These are phyloP conservation scores for Mrakia frigida DNA, from an alignment of 768 basidiomycete species.

Conservation along the genomic window DNA sequence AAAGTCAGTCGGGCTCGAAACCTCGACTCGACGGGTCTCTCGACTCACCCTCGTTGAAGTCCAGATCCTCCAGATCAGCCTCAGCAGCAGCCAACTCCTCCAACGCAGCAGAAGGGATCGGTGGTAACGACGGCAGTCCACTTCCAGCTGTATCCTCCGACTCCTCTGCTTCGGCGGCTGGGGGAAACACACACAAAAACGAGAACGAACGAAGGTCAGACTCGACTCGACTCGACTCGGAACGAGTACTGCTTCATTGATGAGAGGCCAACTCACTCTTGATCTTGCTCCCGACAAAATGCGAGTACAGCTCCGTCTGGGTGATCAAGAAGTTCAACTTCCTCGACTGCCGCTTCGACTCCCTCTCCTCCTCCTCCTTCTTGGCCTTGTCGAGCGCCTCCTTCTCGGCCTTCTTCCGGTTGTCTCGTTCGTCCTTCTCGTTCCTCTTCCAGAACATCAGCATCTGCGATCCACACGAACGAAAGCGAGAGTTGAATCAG, in stretches of 20 bases:
- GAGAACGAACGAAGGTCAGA: constrained; percentile 6
- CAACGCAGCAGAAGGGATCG: constrained; percentile 15
- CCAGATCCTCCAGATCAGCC: constrained; percentile 61
- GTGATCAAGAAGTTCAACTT: constrained; percentile 98
- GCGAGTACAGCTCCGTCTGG: constrained; percentile 96
- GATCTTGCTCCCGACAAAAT: constrained; percentile 94
- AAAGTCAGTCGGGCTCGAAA: not conserved
- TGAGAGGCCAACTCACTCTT: constrained; percentile 40
- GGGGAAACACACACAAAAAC: not conserved
- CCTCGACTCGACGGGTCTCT: constrained; percentile 18
- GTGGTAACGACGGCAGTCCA: constrained; percentile 23
- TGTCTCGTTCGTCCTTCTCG: constrained; percentile 90
- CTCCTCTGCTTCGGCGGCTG: constrained; percentile 45
- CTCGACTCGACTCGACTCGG: not conserved
- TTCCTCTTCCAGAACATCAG: constrained; percentile 97
- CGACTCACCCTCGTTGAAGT: constrained; percentile 80
- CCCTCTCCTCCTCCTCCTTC: constrained; percentile 86
- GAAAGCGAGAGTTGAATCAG: not conserved
- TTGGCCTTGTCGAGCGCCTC: constrained; percentile 83
- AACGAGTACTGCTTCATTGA: no score
- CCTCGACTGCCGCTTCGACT: constrained; percentile 85
- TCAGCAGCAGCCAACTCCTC: constrained; percentile 49
- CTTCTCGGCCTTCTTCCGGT: constrained; percentile 87
- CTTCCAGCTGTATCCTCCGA: constrained; percentile 38
- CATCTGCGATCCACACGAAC: constrained; percentile 54